A percentile compares a stretch with the other conserved stretches of the same genome.
These are phyloP conservation scores for Saraca asoca DNA, from an alignment of 331 rosid species.

Conservation along the genomic window DNA sequence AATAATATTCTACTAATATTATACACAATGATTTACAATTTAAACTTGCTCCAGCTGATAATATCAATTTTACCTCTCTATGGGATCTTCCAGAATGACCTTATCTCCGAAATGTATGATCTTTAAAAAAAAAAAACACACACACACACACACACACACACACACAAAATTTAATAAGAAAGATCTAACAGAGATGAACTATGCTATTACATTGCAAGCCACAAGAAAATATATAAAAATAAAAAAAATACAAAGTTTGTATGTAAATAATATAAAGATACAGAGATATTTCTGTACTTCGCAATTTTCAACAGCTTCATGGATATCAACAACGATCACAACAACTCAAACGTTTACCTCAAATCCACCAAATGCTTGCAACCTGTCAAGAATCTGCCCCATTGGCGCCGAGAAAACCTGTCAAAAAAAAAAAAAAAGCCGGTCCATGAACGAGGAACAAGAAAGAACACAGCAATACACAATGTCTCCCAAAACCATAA, in stretches of 20 bases:
- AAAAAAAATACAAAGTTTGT: neutral
- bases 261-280: neutral
- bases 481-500: constrained; percentile 13
- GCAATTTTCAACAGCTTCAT: neutral
- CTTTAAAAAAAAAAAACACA: constrained; percentile 44
- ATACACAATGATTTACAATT: constrained; percentile 5
- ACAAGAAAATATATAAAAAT: neutral
- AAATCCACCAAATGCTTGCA: constrained; percentile 93
- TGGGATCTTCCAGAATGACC: constrained; percentile 81
- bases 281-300: neutral
- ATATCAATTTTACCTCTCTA: constrained; percentile 68
- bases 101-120: constrained; percentile 80
- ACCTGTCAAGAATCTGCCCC: constrained; percentile 83
- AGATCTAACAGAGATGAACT: constrained; percentile 7
- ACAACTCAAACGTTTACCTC: constrained; percentile 50
- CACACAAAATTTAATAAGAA: neutral
- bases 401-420: constrained; percentile 75
- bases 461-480: constrained; percentile 27
- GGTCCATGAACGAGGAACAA: constrained; percentile 22
- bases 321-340: constrained; percentile 20
- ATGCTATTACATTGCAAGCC: neutral
- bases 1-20: neutral
- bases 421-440: neutral
- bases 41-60: constrained; percentile 16
- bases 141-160: neutral